These are phyloP conservation scores for Colletotrichum somersetense DNA, from an alignment of 2,329 filamentous ascomycete genomes.

Conservation along the genomic window DNA sequence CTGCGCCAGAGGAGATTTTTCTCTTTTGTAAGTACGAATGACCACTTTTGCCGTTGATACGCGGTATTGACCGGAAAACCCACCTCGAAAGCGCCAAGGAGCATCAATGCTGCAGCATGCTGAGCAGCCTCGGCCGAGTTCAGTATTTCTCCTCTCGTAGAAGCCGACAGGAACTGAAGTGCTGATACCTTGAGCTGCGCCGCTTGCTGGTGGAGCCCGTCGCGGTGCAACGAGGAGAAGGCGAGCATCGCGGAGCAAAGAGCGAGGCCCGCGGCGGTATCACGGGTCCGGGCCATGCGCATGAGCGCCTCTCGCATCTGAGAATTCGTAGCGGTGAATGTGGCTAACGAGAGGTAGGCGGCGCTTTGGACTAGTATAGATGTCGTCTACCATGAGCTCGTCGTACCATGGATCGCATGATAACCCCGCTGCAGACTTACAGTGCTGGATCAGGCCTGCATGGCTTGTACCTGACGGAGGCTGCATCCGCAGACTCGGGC, in stretches of 20 bases:
- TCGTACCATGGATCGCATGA: background rate
- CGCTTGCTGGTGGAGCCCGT: conserved; percentile 8
- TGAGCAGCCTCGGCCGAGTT: background rate
- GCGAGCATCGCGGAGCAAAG: conserved; percentile 4
- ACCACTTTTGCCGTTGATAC: background rate
- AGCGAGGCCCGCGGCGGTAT: background rate
- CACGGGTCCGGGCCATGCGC: background rate
- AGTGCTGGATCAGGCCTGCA: conserved; percentile 8
- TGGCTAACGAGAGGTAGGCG: conserved; percentile 14
- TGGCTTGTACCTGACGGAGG: background rate
- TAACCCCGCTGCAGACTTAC: background rate
- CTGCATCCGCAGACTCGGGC: background rate
- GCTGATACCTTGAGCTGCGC: conserved; percentile 6
- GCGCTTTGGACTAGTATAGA: background rate
- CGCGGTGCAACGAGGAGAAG: conserved; percentile 22
- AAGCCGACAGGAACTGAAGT: conserved; percentile 9
- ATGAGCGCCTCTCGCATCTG: conserved; percentile 21
- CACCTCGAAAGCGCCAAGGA: conserved; percentile 27
- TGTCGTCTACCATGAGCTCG: background rate
- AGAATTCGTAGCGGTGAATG: conserved; percentile 7
- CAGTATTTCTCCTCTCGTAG: background rate
- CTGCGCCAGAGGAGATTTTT: background rate
- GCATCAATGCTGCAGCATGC: conserved; percentile 22
- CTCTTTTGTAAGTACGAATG: accelerated
- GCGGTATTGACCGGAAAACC: background rate